Evolutionary conservation across 2,329 filamentous ascomycete species (phyloP), one percentile per base, ranked within the genome.

Genomic region (Conoideocrella luteorostrata): DNA sequence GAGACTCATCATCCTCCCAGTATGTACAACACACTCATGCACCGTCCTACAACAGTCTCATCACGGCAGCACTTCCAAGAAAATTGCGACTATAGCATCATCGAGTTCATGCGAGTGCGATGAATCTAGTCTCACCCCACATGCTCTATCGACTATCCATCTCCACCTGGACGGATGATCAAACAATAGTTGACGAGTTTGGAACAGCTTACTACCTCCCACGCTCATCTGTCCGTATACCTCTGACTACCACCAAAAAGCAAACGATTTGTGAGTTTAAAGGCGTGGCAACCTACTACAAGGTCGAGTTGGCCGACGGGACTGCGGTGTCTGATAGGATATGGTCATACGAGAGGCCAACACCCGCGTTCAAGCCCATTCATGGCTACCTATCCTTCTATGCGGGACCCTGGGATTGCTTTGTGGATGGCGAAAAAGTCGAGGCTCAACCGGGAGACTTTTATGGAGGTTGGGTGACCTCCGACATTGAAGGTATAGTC

Each of bases 381-480:
- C 72, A 71, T 52, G 74, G 71, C 12, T 74, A 74, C 57, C 52
- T 83, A 40, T 75, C 72, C 32, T 78, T 82, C 52, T 82, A 80
- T 54, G 75, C 74, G 11, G 75, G 71, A 12, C 77, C 77, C 11
- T 81, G 77, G 77, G 72, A 79, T 46, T 82, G 78, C 53, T 78
- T 68, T 57, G 77, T 80, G 4, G 77, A 82, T 56, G 76, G 76
- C 9, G 77, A 82, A 58, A 68, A 68, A 53, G 78, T 80, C 17
- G 65, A 73, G 57, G 64, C 76, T 30, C 77, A 81, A 62, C 75
- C 74, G 13, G 76, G 76, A 7, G 77, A 82, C 51, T 82, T 80
- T 50, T 82, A 81, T 59, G 78, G 79, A 20, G 78, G 78, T 3
- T 83, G 79, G 78, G 74, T 78, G 47, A 81, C 77, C 39, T 72